Base-by-base conservation (phyloP, 805 yeast genomes). In the Danielia oregonensis region DNA sequence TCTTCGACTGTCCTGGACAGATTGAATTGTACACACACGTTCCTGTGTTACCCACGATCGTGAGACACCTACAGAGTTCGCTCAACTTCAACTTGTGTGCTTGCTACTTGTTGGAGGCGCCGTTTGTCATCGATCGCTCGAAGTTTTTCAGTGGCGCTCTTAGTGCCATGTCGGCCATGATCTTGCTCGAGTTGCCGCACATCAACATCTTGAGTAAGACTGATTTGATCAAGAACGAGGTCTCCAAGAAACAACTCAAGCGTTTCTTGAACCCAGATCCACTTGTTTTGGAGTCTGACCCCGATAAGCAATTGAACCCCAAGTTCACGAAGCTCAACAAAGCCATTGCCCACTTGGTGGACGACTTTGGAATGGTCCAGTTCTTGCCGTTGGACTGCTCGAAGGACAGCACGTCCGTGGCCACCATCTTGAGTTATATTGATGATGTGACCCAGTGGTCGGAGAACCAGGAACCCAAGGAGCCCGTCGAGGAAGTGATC, bases 371-470 rank as follows among this genome's bases (percentile, higher is more conserved):
- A 5, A 93, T 93, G 99, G 97, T 93, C 3, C 97, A 93, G 56
- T 93, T 88, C 54, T 64, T 93, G 45, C 97, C 98, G 0, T 69
- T 93, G 43, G 94, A 88, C 53, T 74, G 80, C 45, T 58, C 69
- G 18, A 69, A 70, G 49, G 82, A 79, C 29, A 79, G 87, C 30
- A 86, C 80, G 27, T 76, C 87, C 30, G 82, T 93, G 15, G 77
- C 82, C 9, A 81, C 88, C 0, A 91, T 93, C 35, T 68, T 93
- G 46, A 83, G 95, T 53, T 88, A 88, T 56, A 85, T 93, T 15
- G 99, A 93, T 54, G 98, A 93, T 57, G 83, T 91, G 18, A 93
- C 99, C 0, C 99, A 93, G 56, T 93, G 98, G 98, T 80, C 86
- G 15, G 99, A 93, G 56, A 66, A 78, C 3, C 97, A 93, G 59